Base-by-base conservation (phyloP, 2,329 filamentous ascomycete species). In the Venturia asperata region DNA sequence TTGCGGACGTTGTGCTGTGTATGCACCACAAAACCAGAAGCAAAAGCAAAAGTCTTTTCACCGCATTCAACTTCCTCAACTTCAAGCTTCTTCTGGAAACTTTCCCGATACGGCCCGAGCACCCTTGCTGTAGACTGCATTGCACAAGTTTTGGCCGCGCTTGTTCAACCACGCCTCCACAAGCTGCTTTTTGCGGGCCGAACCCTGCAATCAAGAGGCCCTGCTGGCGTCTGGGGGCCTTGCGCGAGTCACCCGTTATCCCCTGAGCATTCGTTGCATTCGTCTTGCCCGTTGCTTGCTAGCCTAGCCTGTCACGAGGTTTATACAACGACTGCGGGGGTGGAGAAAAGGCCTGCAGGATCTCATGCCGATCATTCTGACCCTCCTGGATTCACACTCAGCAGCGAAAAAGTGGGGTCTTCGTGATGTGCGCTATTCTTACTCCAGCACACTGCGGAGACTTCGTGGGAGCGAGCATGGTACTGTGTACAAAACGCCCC, bases 111-210 rank as follows among this genome's bases (percentile, higher is more conserved):
- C 24, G 7, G 49, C 52, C 30, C 11, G 7, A 37, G 10, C 5
- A 55, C 19, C 49, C 49, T 55, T 55, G 17, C 49, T 55, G 13
- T 21, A 34, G 24, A 17, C 49, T 55, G 49, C 49, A 10, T 15
- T 41, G 39, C 39, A 34, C 39, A 41, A 9, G 15, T 15, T 27
- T 13, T 34, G 49, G 49, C 49, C 7, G 21, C 49, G 49, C 27
- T 3, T 30, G 3, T 37, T 37, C 30, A 10, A 39, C 15, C 27
- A n/a, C 27, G 49, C 52, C 52, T 58, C 27, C 52, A 52, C 47
- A 24, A 27, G 11, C 47, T 52, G 24, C 24, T 30, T 30, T 21
- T 58, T 58, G 52, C 52, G 52, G 52, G 52, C 52, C 52, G 52
- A 58, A 58, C 52, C 52, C 52, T 58, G 52, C 52, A 58, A 58